Conservation (phyloP, 352 stramenopile species). For the Halophytophthora batemanensis region DNA sequence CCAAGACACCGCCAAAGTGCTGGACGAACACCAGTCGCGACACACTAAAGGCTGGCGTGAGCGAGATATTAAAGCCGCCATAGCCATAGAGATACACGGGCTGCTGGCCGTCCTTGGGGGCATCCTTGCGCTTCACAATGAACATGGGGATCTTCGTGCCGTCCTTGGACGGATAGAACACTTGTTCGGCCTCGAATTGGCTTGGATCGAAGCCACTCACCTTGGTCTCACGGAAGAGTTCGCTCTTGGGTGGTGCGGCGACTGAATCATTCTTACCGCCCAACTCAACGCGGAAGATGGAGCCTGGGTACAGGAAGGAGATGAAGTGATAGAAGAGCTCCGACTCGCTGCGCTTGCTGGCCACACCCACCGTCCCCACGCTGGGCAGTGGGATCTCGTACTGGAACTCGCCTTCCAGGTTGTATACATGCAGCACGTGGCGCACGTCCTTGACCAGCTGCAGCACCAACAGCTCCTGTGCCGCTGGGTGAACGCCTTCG, state of each 20-base stretch:
- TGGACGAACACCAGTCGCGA: conserved; percentile 88
- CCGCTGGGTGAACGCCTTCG: conserved; percentile 59
- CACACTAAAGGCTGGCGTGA: conserved; percentile 89
- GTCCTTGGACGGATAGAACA: conserved; percentile 91
- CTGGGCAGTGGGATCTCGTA: conserved; percentile 69
- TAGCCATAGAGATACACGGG: conserved; percentile 94
- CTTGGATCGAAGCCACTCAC: conserved; percentile 80
- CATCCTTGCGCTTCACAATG: conserved; percentile 85
- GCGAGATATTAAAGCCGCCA: conserved; percentile 94
- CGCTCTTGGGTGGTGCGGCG: conserved; percentile 19
- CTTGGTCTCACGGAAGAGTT: conserved; percentile 76
- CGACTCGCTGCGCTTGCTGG: conserved; percentile 67
- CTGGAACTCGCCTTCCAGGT: conserved; percentile 67
- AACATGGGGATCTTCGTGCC: conserved; percentile 96
- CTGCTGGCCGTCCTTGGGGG: conserved; percentile 72
- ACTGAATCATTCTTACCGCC: conserved; percentile 17
- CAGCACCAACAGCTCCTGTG: conserved; percentile 67
- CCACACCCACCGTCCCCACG: conserved; percentile 62
- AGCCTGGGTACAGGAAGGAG: conserved; percentile 81
- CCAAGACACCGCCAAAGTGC: conserved; percentile 89
- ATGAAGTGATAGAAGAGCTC: conserved; percentile 91
- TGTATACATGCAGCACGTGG: conserved; percentile 78
- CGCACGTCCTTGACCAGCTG: conserved; percentile 83
- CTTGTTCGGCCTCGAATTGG: conserved; percentile 77
- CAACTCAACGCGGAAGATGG: conserved; percentile 75